Percentiles rank a stretch among this genome's conserved stretches.
Conservation (phyloP, 345 rosid genomes). For the Lenwebbia sp. region DNA sequence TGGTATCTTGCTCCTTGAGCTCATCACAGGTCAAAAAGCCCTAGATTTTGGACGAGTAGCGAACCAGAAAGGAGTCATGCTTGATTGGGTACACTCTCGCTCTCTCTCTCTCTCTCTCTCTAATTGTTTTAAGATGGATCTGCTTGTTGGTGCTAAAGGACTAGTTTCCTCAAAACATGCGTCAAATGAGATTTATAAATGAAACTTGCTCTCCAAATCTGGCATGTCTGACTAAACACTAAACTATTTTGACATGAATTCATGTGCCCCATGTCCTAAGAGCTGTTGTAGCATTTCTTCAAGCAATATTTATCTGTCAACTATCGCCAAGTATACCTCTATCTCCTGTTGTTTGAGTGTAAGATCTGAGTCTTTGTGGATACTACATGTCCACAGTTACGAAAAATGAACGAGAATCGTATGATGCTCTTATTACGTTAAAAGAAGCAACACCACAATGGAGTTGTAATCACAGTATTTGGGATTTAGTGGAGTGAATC, state of each 20-base stretch:
- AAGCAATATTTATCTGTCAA: neutral
- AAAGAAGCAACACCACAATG: neutral
- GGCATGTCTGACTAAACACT: neutral
- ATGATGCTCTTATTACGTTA: neutral
- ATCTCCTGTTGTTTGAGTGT: neutral
- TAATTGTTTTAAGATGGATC: neutral
- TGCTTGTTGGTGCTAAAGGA: neutral
- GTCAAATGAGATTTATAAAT: neutral
- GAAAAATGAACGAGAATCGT: neutral
- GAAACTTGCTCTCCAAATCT: neutral
- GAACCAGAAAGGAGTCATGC: conserved; percentile 90
- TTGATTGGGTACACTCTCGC: conserved; percentile 52
- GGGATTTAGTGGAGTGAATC: neutral
- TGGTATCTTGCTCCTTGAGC: conserved; percentile 89
- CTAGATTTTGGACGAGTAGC: conserved; percentile 81
- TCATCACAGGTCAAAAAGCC: conserved; percentile 85
- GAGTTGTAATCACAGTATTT: neutral
- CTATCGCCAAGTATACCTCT: neutral
- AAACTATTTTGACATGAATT: neutral
- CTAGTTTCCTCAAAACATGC: neutral
- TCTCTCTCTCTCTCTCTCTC: conserved; percentile 1
- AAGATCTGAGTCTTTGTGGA: neutral
- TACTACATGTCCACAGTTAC: neutral
- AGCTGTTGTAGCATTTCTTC: neutral
- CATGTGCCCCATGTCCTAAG: neutral